Conservation (phyloP, 2,329 filamentous ascomycete species). For the Amylocarpus encephaloides region DNA sequence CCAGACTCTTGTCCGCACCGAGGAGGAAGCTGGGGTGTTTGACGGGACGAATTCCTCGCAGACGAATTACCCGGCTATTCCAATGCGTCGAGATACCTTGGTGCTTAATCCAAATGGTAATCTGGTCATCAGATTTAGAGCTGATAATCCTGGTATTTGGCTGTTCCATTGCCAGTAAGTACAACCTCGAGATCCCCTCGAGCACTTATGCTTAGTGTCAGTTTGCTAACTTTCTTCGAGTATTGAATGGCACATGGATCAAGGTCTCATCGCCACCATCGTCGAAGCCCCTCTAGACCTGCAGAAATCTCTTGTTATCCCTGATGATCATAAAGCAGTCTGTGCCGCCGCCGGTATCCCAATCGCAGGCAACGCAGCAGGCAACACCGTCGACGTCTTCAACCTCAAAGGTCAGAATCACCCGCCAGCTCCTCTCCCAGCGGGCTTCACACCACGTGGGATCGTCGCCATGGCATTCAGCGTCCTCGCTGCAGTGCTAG, state of each 20-base stretch:
- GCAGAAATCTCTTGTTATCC: slow-evolving; percentile 45
- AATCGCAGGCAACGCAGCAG: slow-evolving; percentile 66
- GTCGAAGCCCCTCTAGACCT: slow-evolving; percentile 30
- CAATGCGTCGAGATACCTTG: slow-evolving; percentile 63
- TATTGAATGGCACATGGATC: slow-evolving; percentile 69
- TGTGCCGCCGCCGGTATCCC: slow-evolving; percentile 49
- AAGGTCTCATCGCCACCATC: slow-evolving; percentile 60
- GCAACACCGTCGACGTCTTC: slow-evolving; percentile 56
- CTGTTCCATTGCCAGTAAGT: slow-evolving; percentile 65
- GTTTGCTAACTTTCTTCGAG: slow-evolving; percentile 49
- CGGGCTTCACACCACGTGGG: slow-evolving; percentile 27
- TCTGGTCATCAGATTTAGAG: slow-evolving; percentile 60
- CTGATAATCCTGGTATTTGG: slow-evolving; percentile 65
- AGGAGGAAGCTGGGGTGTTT: slow-evolving; percentile 51
- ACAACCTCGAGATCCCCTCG: no score
- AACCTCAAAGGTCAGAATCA: slow-evolving; percentile 50
- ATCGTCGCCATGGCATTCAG: slow-evolving; percentile 30
- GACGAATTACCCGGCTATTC: slow-evolving; percentile 44
- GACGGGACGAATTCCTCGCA: slow-evolving; percentile 39
- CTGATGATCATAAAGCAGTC: slow-evolving; percentile 48
- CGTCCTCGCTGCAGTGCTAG: slow-evolving; percentile 25
- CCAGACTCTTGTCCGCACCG: slow-evolving; percentile 57
- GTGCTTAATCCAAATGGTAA: slow-evolving; percentile 60
- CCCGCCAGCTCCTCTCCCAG: slow-evolving; percentile 23
- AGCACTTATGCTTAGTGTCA: no score